Evolutionary conservation across 495 filamentous ascomycete species (phyloP).

Genomic region (Glutinoglossum americanum): DNA sequence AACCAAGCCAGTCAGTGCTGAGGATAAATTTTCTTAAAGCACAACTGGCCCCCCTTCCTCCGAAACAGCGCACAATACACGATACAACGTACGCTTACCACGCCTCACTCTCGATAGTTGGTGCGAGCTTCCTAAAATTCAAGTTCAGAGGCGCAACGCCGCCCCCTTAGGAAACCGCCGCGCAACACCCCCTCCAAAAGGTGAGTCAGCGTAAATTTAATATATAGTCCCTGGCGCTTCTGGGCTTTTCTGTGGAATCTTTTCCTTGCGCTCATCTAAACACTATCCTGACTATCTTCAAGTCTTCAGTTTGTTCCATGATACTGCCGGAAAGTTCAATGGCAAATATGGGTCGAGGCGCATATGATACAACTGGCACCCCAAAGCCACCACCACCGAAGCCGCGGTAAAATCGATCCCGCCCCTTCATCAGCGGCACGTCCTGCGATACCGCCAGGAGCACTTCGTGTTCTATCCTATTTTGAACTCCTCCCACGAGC

Average conservation of each 20-base stretch:
- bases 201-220: not conserved
- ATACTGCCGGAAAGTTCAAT: constrained; percentile 25
- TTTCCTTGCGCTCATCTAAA: not conserved
- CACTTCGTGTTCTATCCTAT: not conserved
- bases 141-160: not conserved
- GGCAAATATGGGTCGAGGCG: constrained; percentile 36
- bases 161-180: not conserved
- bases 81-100: not conserved
- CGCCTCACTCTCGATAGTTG: not conserved
- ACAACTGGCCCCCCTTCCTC: not conserved
- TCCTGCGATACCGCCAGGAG: not conserved
- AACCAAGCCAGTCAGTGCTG: not conserved
- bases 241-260: not conserved
- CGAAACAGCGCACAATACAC: not conserved
- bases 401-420: constrained; percentile 15
- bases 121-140: not conserved
- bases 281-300: not conserved
- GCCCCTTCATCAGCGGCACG: constrained; percentile 6
- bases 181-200: not conserved
- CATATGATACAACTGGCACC: constrained; percentile 37
- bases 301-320: constrained; percentile 16
- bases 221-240: not conserved
- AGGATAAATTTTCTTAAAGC: not conserved
- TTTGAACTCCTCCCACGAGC: not conserved
- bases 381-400: constrained; percentile 32